A percentile compares a stretch with the other conserved stretches of the same genome.
These are phyloP conservation scores for Aspergillus chevalieri DNA, from an alignment of 2,329 filamentous ascomycete species.

Conservation along the genomic window DNA sequence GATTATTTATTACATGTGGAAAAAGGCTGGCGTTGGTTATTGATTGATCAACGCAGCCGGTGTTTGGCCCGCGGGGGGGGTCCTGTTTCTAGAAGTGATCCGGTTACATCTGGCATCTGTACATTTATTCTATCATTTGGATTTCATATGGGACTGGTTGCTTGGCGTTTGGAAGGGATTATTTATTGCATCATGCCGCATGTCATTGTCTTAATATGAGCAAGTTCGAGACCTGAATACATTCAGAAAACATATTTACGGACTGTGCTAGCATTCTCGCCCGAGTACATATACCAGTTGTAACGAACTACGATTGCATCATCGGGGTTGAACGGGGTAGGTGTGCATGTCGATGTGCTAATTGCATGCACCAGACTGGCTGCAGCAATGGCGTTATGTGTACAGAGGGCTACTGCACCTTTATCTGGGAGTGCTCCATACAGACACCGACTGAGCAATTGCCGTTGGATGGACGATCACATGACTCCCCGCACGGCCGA, in stretches of 20 bases:
- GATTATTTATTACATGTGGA: not conserved
- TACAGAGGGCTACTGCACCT: too few species aligned
- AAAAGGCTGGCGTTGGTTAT: conserved; percentile 7
- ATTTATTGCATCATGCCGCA: conserved; percentile 6
- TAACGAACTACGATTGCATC: too few species aligned
- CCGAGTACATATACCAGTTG: too few species aligned
- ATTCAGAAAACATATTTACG: too few species aligned
- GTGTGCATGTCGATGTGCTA: too few species aligned
- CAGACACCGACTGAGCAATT: not conserved
- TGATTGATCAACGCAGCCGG: not conserved
- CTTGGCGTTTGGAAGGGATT: conserved; percentile 14
- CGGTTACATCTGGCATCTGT: conserved; percentile 17
- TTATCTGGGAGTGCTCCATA: too few species aligned
- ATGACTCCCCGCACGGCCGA: conserved; percentile 21
- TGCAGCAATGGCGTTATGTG: too few species aligned
- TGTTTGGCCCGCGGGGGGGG: too few species aligned
- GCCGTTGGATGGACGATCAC: conserved; percentile 15
- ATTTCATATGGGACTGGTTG: conserved; percentile 14
- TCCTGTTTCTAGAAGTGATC: too few species aligned
- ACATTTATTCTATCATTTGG: conserved; percentile 12
- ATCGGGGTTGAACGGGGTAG: too few species aligned
- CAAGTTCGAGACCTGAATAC: not conserved
- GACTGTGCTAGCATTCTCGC: too few species aligned
- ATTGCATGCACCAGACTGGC: too few species aligned
- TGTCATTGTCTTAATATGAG: not conserved